A percentile compares a stretch with the other conserved stretches of the same genome.
Conservation (phyloP, 108 stramenopile genomes). For the Hondaea fermentalgiana region DNA sequence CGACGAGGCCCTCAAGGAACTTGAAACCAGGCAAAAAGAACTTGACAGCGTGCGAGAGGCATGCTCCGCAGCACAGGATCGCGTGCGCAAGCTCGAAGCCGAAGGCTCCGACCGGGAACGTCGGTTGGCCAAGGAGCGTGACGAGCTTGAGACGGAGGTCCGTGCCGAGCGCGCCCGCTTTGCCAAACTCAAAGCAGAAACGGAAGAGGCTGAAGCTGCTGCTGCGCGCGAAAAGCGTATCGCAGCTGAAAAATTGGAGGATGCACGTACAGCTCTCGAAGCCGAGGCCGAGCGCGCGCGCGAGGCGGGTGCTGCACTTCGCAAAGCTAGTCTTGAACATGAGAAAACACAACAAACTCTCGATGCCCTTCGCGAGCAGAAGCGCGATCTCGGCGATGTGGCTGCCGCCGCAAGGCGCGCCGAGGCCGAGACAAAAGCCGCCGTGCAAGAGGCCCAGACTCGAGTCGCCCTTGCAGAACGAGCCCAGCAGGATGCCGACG, state of each 20-base stretch:
- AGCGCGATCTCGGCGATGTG: neutral
- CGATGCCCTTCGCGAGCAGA: neutral
- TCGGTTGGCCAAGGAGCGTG: neutral
- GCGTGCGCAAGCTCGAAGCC: neutral
- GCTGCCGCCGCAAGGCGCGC: neutral
- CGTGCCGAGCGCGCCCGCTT: neutral
- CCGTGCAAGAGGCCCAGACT: neutral
- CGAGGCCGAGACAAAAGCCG: neutral
- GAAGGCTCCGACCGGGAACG: neutral
- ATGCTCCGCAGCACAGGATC: neutral
- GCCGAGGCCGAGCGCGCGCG: neutral
- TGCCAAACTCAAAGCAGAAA: neutral
- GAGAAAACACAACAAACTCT: neutral
- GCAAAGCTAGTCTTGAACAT: neutral
- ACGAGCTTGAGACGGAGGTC: neutral
- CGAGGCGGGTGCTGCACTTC: neutral
- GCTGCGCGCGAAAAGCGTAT: neutral
- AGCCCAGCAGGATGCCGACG: neutral
- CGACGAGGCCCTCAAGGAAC: neutral
- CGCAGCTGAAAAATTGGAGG: neutral
- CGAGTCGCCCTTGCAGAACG: neutral
- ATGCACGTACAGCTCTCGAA: neutral
- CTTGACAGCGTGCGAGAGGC: neutral
- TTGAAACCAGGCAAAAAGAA: neutral
- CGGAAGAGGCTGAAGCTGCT: neutral